phyloP scores from a whole-genome alignment of 2,329 filamentous ascomycete genomes.

The Teratosphaeria gauchensis region DNA sequence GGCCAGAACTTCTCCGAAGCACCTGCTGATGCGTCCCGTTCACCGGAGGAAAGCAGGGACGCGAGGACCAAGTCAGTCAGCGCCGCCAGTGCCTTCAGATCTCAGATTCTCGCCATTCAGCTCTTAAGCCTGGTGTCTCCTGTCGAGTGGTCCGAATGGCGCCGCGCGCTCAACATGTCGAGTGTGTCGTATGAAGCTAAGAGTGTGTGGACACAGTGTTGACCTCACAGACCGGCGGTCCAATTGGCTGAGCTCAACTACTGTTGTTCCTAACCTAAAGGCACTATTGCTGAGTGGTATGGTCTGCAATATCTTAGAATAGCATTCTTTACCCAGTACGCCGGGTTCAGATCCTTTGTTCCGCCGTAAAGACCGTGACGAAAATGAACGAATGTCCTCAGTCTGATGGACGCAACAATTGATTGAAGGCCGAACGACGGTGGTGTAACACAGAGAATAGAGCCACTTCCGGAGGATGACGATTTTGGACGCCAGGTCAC shows the following conservation, averaged over 20 bases:
- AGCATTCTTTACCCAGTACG: neutral
- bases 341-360: neutral
- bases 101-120: neutral
- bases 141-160: neutral
- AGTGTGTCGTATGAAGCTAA: neutral
- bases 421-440: constrained; percentile 1
- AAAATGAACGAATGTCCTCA: neutral
- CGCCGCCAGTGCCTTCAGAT: neutral
- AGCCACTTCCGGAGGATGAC: constrained; percentile 5
- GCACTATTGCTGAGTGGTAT: neutral
- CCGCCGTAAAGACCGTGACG: neutral
- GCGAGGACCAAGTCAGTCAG: neutral
- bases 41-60: neutral
- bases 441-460: constrained; percentile 6
- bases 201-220: neutral
- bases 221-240: neutral
- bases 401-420: neutral
- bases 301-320: neutral
- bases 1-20: neutral
- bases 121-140: neutral
- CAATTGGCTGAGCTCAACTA: neutral
- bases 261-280: neutral
- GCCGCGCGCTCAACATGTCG: neutral
- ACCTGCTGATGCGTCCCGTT: neutral
- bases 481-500: constrained; percentile 14